phyloP scores from a whole-genome alignment of 768 basidiomycete genomes.

The Boletus speciosus region DNA sequence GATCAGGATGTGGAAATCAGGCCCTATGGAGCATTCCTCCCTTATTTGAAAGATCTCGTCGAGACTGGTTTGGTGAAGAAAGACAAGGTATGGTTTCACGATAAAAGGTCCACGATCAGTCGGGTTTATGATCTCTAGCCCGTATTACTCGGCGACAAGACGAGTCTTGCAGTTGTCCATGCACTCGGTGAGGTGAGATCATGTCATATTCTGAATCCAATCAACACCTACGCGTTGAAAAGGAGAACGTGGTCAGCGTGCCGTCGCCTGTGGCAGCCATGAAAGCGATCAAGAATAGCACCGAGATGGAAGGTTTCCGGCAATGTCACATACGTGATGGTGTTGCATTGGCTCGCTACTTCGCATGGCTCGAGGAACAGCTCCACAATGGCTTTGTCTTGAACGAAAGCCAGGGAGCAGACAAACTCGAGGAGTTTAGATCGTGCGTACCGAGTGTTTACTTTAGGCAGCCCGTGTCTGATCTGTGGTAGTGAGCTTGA shows the following conservation, averaged over 20 bases:
- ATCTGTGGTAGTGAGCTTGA: constrained; percentile 56
- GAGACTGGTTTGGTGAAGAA: constrained; percentile 33
- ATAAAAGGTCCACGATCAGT: background rate
- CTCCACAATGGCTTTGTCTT: constrained; percentile 58
- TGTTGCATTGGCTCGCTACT: constrained; percentile 82
- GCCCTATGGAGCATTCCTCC: constrained; percentile 68
- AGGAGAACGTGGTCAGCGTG: constrained; percentile 58
- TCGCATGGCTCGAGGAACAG: constrained; percentile 91
- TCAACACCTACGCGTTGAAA: constrained; percentile 4
- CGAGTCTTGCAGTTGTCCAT: constrained; percentile 78
- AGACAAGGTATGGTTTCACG: constrained; percentile 26
- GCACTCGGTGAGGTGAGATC: constrained; percentile 64
- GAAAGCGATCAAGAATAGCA: constrained; percentile 76
- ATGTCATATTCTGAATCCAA: background rate
- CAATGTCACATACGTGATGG: constrained; percentile 89
- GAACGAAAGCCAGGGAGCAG: constrained; percentile 78
- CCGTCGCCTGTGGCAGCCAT: constrained; percentile 75
- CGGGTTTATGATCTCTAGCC: constrained; percentile 40
- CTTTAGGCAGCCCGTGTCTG: background rate
- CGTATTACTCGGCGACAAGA: constrained; percentile 71
- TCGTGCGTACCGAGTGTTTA: constrained; percentile 49
- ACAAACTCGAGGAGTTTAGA: constrained; percentile 74
- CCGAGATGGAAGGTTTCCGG: constrained; percentile 87
- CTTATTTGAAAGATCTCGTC: constrained; percentile 53
- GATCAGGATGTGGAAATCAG: constrained; percentile 57